Evolutionary conservation across 495 filamentous ascomycete species (phyloP), one percentile per base, ranked within the genome.

Genomic region (Aspergillus sclerotioniger): DNA sequence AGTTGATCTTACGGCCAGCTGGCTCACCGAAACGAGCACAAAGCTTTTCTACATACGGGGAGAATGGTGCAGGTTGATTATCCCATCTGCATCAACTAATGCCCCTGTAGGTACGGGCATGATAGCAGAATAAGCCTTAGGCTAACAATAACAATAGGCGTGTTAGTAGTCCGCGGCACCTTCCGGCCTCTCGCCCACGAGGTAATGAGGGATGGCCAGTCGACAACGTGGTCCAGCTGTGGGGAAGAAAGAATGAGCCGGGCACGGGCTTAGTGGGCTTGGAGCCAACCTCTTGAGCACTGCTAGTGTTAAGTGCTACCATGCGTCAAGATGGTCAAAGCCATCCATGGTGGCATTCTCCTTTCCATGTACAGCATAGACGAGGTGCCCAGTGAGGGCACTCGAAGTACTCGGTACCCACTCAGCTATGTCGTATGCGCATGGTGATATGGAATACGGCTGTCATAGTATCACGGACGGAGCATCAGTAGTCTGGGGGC

Each of bases 141-240:
- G 31, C 47, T 50, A 50, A 50, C 32, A 25, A 50, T 50, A 50
- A 50, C 47, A 28, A 50, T 31, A 10, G 20, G 7, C 15, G 31
- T 32, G 31, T 15, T n/a, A n/a, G 47, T 6, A 1, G 13, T 32
- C 25, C 12, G 25, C 47, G 20, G 47, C 21, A 50, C 21, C 15
- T 50, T 31, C 25, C 47, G 25, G 47, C 16, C 47, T 25, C 31
- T 3, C 31, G 25, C 15, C 37, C 37, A n/a, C n/a, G 37, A n/a
- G 10, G 12, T 12, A n/a, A n/a, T n/a, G 37, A 12, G 5, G 37
- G 37, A 6, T 13, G 13, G 37, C 37, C 9, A n/a, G 37, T 41
- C 25, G 31, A 50, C 47, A 50, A 50, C 47, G 47, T 50, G 47
- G 47, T 31, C 47, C 9, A n/a, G 13, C 47, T 50, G 47, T 50